These are phyloP conservation scores for Eucalyptus globulus DNA, from an alignment of 345 rosid species.

Conservation along the genomic window DNA sequence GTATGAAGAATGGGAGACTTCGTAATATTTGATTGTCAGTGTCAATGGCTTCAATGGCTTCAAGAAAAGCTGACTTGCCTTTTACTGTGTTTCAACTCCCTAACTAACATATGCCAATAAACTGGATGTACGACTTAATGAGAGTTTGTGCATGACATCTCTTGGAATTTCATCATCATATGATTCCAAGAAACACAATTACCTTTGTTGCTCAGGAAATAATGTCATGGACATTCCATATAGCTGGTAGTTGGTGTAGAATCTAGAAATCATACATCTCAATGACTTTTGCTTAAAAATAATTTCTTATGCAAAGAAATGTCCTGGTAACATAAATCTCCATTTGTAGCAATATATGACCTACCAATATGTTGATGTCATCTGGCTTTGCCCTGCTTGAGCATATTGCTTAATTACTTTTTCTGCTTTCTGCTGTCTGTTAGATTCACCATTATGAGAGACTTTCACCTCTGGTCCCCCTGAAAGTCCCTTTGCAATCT, in stretches of 20 bases:
- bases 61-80: neutral
- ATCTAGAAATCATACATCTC: neutral
- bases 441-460: constrained; percentile 73
- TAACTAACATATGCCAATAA: neutral
- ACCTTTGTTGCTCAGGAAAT: neutral
- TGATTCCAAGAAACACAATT: neutral
- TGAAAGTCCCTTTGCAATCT: constrained; percentile 48
- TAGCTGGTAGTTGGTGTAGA: neutral
- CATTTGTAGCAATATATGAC: neutral
- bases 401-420: neutral
- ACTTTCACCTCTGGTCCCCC: constrained; percentile 72
- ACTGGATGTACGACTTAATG: neutral
- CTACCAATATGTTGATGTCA: neutral
- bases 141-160: neutral
- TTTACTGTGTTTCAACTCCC: neutral
- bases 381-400: neutral
- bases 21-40: neutral
- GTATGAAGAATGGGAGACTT: neutral
- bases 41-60: neutral
- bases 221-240: neutral
- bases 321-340: neutral
- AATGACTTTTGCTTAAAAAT: neutral
- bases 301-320: neutral
- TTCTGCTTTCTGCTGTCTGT: neutral
- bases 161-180: neutral